Conservation (phyloP, 805 yeast genomes). For the Myxozyma melibiosi region DNA sequence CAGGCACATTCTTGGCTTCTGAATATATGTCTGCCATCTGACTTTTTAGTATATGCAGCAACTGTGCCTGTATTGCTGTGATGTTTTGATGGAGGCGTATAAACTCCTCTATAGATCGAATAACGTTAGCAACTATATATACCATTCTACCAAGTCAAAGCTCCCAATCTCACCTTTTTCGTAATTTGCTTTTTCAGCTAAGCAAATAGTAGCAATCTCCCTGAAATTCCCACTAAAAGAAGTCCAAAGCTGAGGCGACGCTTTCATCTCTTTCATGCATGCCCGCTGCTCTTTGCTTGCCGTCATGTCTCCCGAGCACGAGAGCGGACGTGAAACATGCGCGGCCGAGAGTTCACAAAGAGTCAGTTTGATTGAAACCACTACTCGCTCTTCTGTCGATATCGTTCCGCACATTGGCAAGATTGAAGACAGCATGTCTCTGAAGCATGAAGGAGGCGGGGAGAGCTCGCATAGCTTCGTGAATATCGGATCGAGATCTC, state of each 20-base stretch:
- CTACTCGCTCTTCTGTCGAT: slow-evolving; percentile 22
- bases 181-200: slow-evolving; percentile 21
- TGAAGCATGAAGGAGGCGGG: slow-evolving; percentile 32
- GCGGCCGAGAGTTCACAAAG: slow-evolving; percentile 32
- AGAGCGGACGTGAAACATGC: slow-evolving; percentile 17
- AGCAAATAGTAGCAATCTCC: slow-evolving; percentile 29
- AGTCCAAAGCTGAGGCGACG: slow-evolving; percentile 35
- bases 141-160: no score
- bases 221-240: slow-evolving; percentile 35
- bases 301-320: slow-evolving; percentile 4
- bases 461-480: slow-evolving; percentile 24
- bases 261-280: slow-evolving; percentile 23
- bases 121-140: neutral
- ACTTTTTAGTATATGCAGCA: slow-evolving; percentile 7
- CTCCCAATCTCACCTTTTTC: slow-evolving; percentile 18
- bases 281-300: neutral
- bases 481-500: neutral
- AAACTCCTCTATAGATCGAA: slow-evolving; percentile 8
- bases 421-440: slow-evolving; percentile 20
- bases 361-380: slow-evolving; percentile 27
- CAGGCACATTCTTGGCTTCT: neutral
- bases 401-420: slow-evolving; percentile 20
- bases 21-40: slow-evolving; percentile 9
- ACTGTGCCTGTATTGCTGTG: slow-evolving; percentile 16
- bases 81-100: slow-evolving; percentile 20